Evolutionary conservation across 2,329 filamentous ascomycete genomes (phyloP).

Genomic region (Penicillium occitanis): DNA sequence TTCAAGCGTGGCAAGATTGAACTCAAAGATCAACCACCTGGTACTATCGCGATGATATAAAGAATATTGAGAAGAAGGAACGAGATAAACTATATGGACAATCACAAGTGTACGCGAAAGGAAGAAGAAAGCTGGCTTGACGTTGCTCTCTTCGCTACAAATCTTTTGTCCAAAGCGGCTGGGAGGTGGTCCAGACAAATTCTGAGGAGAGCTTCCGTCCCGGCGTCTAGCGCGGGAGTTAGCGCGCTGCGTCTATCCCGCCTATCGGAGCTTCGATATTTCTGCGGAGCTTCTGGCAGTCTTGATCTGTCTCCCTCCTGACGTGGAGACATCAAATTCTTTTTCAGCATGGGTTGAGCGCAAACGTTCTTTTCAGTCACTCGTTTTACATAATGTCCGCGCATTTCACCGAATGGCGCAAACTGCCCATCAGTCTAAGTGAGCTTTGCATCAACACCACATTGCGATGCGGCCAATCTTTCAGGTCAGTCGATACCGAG

Average conservation of each 20-base stretch:
- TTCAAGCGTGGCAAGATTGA: constrained; percentile 13
- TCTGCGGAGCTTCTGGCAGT: background rate
- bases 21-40: background rate
- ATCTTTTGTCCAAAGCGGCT: constrained; percentile 17
- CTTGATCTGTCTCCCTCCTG: background rate
- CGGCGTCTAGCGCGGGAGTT: constrained; percentile 12
- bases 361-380: background rate
- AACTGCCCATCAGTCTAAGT: constrained; percentile 74
- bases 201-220: constrained; percentile 14
- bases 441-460: constrained; percentile 96
- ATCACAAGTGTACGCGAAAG: background rate
- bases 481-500: constrained; percentile 53
- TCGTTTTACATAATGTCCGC: constrained; percentile 34
- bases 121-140: background rate
- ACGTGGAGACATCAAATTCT: background rate
- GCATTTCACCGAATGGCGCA: constrained; percentile 76
- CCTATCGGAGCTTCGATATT: constrained; percentile 13
- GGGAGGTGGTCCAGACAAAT: constrained; percentile 16
- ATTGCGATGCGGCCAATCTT: constrained; percentile 91
- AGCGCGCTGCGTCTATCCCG: constrained; percentile 20
- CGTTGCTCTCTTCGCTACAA: constrained; percentile 14
- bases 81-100: background rate
- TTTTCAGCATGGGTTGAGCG: constrained; percentile 19
- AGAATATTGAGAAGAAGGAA: background rate
- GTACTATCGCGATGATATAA: background rate